These are phyloP conservation scores for Zygotorulaspora chibaensis DNA, from an alignment of 805 yeast genomes.

Conservation along the genomic window DNA sequence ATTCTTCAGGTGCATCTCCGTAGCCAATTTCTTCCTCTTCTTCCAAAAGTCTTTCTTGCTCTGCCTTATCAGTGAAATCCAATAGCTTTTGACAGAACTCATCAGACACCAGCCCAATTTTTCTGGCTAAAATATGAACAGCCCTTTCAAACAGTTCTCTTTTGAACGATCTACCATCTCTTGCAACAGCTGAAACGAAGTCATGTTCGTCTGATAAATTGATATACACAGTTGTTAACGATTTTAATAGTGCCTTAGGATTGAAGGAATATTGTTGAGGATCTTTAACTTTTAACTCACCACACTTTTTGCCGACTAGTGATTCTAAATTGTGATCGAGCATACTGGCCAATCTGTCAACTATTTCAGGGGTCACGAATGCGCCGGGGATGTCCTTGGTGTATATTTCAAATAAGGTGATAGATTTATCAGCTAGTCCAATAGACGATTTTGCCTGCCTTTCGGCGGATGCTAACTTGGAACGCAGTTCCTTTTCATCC, in stretches of 20 bases:
- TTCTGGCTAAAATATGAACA: constrained; percentile 52
- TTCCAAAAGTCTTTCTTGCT: constrained; percentile 52
- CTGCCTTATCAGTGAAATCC: constrained; percentile 63
- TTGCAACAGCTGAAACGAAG: constrained; percentile 76
- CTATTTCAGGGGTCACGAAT: constrained; percentile 82
- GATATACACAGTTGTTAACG: constrained; percentile 68
- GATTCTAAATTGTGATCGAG: constrained; percentile 85
- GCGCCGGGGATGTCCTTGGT: constrained; percentile 84
- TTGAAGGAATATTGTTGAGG: constrained; percentile 82
- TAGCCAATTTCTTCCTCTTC: constrained; percentile 82
- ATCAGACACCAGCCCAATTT: constrained; percentile 50
- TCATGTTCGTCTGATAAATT: constrained; percentile 61
- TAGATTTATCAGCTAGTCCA: constrained; percentile 78
- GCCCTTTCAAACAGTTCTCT: constrained; percentile 67
- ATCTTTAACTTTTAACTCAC: constrained; percentile 75
- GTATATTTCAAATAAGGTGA: constrained; percentile 71
- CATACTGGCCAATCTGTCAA: constrained; percentile 94
- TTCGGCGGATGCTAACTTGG: constrained; percentile 60
- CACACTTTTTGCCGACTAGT: constrained; percentile 93
- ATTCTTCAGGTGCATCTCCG: constrained; percentile 96
- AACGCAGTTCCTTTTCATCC: constrained; percentile 55
- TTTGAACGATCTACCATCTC: constrained; percentile 87
- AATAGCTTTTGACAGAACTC: constrained; percentile 48
- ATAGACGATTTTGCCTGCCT: constrained; percentile 75
- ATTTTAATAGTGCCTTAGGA: constrained; percentile 66